Base-by-base conservation (phyloP, 1,284 basidiomycete species). In the Dichomitus squalens region DNA sequence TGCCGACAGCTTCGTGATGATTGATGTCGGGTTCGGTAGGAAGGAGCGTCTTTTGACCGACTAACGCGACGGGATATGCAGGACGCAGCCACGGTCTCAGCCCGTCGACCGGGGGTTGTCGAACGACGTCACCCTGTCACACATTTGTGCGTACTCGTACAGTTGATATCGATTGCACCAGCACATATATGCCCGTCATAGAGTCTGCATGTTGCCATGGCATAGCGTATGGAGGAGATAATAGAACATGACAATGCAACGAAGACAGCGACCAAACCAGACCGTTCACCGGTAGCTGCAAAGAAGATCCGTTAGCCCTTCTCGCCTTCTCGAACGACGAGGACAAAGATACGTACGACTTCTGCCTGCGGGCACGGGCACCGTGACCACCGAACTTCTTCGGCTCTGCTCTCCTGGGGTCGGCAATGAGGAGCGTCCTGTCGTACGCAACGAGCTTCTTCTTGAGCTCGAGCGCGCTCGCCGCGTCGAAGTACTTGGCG, bases 331-430 rank as follows among this genome's bases (percentile, higher is more conserved):
- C 21, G 57, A 5, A 29, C 49, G 4, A 14, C 20, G 12, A 27
- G 4, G 12, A 12, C 71, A 14, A 18, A 33, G 12, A 14, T 16
- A 74, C 86, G 63, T 59, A 92, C 90, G 88, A 91, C 84, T 96
- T 96, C 82, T 96, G 93, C 79, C 94, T 90, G 82, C 93, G 92
- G 63, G 93, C 92, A 86, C 94, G 93, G 66, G 95, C 95, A 90
- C 95, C 95, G 74, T 81, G 83, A 83, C 95, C 95, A 86, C 95
- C 95, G 75, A 98, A 96, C 81, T 98, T 99, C 91, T 98, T 98
- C 72, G 96, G 96, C 80, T 99, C 96, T 90, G 93, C 93, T 82
- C 96, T 91, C 79, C 96, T 90, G 70, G 97, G 97, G 81, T 99
- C 97, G 67, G 97, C 95, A 70, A 99, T 97, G 73, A 99, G 81